Base-by-base conservation (phyloP, 352 stramenopile genomes). In the Aphanomyces astaci region DNA sequence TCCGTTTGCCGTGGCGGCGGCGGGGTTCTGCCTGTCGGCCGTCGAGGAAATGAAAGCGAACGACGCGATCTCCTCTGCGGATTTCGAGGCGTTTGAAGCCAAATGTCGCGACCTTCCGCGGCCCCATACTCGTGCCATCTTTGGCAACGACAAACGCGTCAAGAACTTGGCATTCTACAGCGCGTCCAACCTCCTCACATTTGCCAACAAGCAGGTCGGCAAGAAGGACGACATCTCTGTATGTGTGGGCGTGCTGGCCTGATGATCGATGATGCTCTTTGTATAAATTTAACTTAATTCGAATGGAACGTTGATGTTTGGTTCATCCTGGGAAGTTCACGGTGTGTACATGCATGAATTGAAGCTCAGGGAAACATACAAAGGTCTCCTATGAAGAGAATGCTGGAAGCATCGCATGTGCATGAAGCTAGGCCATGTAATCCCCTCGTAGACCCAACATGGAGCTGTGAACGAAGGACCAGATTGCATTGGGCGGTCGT, bases 211-310 rank as follows among this genome's bases (percentile, higher is more conserved):
- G 77, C 87, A 91, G 68, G 75, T 92, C 46, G 87, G 87, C 62
- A 95, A 95, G 73, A 82, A 84, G 28, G 87, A 95, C 70, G 87
- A 95, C 73, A 80, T 95, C 53, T 92, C 85, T 52, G 87, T 94
- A 63, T 95, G 86, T 43, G 81, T 81, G 43, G 86, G 84, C 59
- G 79, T 95, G 40, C 78, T 95, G n/a, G 81, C 85, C 52, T 95
- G 36, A 71, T 27, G 27, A 22, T 55, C 46, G 22, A 9, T 4
- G 36, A 15, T 7, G 36, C 7, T 43, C 7, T 15, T 43, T 43
- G 36, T 43, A 43, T 43, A 15, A 15, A 43, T 43, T n/a, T 43
- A 43, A 43, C 36, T 43, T 43, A 15, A 43, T 43, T 43, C 15
- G 36, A 43, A 43, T 43, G 36, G n/a, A n/a, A n/a, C n/a, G n/a